phyloP scores from a whole-genome alignment of 2,329 filamentous ascomycete species.

The Aureobasidium sp. region DNA sequence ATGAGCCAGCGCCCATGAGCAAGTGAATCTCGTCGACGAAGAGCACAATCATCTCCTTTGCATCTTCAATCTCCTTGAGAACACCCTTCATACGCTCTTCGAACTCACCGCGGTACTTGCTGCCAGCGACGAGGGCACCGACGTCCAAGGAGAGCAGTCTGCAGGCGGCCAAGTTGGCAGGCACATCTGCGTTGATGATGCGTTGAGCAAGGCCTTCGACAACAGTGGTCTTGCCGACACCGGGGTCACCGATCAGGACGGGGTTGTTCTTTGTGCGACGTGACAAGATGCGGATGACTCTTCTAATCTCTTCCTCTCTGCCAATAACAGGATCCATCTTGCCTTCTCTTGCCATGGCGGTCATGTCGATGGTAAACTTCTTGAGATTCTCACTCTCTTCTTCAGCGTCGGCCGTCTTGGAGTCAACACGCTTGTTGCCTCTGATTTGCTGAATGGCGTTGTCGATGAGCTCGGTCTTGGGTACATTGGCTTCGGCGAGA shows the following conservation, averaged over 20 bases:
- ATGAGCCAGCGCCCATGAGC: slow-evolving; percentile 96
- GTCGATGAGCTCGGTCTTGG: slow-evolving; percentile 90
- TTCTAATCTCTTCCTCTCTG: slow-evolving; percentile 93
- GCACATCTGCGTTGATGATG: slow-evolving; percentile 97
- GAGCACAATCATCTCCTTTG: slow-evolving; percentile 96
- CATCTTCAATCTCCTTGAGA: slow-evolving; percentile 94
- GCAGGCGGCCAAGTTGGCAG: slow-evolving; percentile 94
- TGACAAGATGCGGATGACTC: slow-evolving; percentile 92
- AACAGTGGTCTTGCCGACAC: slow-evolving; percentile 98
- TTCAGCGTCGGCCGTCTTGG: slow-evolving; percentile 94
- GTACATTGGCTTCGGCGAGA: slow-evolving; percentile 88
- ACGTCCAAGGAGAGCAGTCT: slow-evolving; percentile 96
- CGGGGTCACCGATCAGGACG: slow-evolving; percentile 96
- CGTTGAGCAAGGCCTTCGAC: slow-evolving; percentile 96
- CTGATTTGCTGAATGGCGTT: slow-evolving; percentile 92
- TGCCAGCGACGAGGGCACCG: slow-evolving; percentile 93
- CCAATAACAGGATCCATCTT: slow-evolving; percentile 99
- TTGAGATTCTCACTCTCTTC: slow-evolving; percentile 94
- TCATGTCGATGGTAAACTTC: slow-evolving; percentile 99
- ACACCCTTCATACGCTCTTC: slow-evolving; percentile 99
- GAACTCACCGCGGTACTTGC: slow-evolving; percentile 99
- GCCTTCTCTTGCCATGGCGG: slow-evolving; percentile 93
- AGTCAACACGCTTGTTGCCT: slow-evolving; percentile 93
- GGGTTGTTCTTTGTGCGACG: slow-evolving; percentile 99
- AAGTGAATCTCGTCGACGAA: slow-evolving; percentile 99